These are phyloP conservation scores for Vanilla planifolia DNA, from an alignment of 106 monocot species.

Conservation along the genomic window DNA sequence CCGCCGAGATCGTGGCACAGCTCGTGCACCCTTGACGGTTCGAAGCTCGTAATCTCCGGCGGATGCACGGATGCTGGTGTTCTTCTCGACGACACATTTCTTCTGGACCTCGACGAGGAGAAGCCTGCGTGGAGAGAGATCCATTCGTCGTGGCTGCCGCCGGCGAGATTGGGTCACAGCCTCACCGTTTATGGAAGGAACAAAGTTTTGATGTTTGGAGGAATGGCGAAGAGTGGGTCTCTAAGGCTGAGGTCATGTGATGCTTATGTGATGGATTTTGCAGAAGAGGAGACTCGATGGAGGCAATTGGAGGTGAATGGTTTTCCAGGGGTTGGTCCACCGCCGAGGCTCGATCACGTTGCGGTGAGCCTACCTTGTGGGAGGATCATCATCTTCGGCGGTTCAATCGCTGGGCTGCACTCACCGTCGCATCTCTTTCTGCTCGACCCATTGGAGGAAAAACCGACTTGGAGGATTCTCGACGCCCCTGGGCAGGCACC, in stretches of 20 bases:
- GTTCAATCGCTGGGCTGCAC: conserved; percentile 86
- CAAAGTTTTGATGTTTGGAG: conserved; percentile 86
- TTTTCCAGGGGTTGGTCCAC: conserved; percentile 38
- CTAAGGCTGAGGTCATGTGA: conserved; percentile 73
- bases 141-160: conserved; percentile 50
- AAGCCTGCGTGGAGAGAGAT: conserved; percentile 84
- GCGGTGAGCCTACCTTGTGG: conserved; percentile 86
- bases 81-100: conserved; percentile 75
- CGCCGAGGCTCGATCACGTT: conserved; percentile 86
- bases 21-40: conserved; percentile 71
- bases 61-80: conserved; percentile 78
- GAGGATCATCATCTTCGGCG: conserved; percentile 81
- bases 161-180: conserved; percentile 77
- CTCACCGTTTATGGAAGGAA: conserved; percentile 58
- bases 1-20: conserved; percentile 92
- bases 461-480: conserved; percentile 74
- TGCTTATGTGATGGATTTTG: conserved; percentile 68
- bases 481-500: conserved; percentile 81
- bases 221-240: conserved; percentile 85
- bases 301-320: conserved; percentile 58
- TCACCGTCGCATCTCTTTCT: conserved; percentile 78
- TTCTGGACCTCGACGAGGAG: conserved; percentile 60
- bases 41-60: conserved; percentile 83
- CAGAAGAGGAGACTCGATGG: conserved; percentile 68
- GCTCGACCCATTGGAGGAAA: conserved; percentile 68